Base-by-base conservation (phyloP, 495 filamentous ascomycete genomes). In the Penicillium coprophilum region DNA sequence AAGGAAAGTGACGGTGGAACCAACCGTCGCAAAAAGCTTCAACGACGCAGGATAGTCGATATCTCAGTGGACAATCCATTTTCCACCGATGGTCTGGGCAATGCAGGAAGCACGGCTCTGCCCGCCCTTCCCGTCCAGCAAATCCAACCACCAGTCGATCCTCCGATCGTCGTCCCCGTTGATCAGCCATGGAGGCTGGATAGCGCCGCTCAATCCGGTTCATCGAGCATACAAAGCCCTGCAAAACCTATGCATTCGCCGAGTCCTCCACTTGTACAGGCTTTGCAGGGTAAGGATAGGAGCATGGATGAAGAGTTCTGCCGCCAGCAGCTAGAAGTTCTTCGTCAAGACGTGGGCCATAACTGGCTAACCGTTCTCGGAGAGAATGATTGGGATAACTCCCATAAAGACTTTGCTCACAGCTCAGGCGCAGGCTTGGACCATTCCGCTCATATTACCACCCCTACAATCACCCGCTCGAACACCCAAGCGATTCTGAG, bases 291-390 rank as follows among this genome's bases (percentile, higher is more conserved):
- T 46, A 66, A 63, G 41, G 79, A 89, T 51, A 89, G 88, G 82
- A 82, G 83, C 48, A 73, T 85, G 43, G 84, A 85, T 49, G 86
- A 87, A 46, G 90, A 96, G 63, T 75, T 90, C 6, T 96, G 93
- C 69, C 83, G 85, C 38, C 87, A 87, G 68, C 92, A 92, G 62
- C 83, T 97, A 46, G 91, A 94, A 69, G 87, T 87, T 12, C 73
- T 96, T 17, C 87, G 89, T 40, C 86, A 86, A 60, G 90, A 96
- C 57, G 85, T 95, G 48, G 89, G 91, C 34, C 87, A 83, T 58
- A 86, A 84, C 46, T 98, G 95, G 82, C 80, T 97, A 30, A 91
- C 84, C 56, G 88, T 91, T 6, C 79, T 97, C 44, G 86, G 85
- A 54, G 94, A 96, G 59, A 87, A 91, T 64, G 77, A 80, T n/a